These are phyloP conservation scores for Tetrahymena thermophila DNA, from an alignment of 73 alveolate species.

Conservation along the genomic window DNA sequence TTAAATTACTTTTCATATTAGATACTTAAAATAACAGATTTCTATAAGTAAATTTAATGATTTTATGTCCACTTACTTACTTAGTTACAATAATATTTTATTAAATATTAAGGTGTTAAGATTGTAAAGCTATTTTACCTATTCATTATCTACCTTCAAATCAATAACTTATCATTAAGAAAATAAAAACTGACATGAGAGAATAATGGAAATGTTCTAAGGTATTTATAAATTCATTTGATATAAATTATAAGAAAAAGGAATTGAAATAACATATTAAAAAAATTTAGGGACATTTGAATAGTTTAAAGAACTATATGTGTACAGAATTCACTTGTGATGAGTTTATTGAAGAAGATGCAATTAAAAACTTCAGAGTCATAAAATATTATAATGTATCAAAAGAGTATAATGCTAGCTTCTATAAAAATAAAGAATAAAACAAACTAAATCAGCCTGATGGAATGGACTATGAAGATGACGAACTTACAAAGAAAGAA, in stretches of 20 bases:
- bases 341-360: conserved; percentile 26
- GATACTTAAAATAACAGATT: neutral
- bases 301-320: neutral
- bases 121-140: conserved; percentile 17
- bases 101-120: neutral
- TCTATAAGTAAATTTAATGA: neutral
- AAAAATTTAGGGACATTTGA: conserved; percentile 1
- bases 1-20: neutral
- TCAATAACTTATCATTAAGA: neutral
- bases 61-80: neutral
- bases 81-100: neutral
- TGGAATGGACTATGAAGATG: neutral
- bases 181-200: neutral
- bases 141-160: neutral
- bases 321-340: conserved; percentile 28
- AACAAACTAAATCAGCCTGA: neutral
- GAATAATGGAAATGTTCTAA: conserved; percentile 7
- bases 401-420: neutral
- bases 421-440: neutral
- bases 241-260: neutral
- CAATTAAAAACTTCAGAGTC: conserved; percentile 18
- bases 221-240: neutral
- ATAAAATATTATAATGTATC: conserved; percentile 22
- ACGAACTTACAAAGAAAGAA: neutral
- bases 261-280: neutral